These are phyloP conservation scores for Balakata baccata DNA, from an alignment of 345 rosid species.

Conservation along the genomic window DNA sequence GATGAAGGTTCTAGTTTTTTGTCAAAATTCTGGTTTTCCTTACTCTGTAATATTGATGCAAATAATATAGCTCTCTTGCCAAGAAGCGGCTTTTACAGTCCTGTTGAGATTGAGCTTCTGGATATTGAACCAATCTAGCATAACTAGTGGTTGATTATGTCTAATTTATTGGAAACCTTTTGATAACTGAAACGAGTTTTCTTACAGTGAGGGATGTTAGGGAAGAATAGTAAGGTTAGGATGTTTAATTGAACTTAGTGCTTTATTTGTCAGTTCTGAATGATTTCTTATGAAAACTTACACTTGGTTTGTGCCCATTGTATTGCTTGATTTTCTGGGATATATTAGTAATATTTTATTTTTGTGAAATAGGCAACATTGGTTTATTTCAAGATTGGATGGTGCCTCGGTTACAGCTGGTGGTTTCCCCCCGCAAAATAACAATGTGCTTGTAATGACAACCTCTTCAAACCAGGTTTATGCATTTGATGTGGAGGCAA, in stretches of 20 bases:
- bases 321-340: neutral
- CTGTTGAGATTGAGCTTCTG: neutral
- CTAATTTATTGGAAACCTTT: neutral
- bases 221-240: neutral
- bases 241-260: neutral
- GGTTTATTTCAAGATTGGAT: slow-evolving; percentile 87
- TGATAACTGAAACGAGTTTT: neutral
- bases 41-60: neutral
- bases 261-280: neutral
- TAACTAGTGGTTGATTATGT: neutral
- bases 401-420: slow-evolving; percentile 90
- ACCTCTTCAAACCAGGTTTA: slow-evolving; percentile 83
- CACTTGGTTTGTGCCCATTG: neutral
- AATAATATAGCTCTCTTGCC: neutral
- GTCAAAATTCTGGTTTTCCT: neutral
- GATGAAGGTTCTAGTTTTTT: neutral
- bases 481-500: slow-evolving; percentile 84
- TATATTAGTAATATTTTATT: neutral
- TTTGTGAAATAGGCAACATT: slow-evolving; percentile 67
- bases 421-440: slow-evolving; percentile 74
- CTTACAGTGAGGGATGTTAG: neutral
- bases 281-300: neutral
- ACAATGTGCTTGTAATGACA: slow-evolving; percentile 63
- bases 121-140: neutral
- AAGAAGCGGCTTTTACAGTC: neutral